Percentiles rank a stretch among this genome's conserved stretches.
Evolutionary conservation across 2,329 filamentous ascomycete species (phyloP).

Genomic region (Sporothrix variecibatus): DNA sequence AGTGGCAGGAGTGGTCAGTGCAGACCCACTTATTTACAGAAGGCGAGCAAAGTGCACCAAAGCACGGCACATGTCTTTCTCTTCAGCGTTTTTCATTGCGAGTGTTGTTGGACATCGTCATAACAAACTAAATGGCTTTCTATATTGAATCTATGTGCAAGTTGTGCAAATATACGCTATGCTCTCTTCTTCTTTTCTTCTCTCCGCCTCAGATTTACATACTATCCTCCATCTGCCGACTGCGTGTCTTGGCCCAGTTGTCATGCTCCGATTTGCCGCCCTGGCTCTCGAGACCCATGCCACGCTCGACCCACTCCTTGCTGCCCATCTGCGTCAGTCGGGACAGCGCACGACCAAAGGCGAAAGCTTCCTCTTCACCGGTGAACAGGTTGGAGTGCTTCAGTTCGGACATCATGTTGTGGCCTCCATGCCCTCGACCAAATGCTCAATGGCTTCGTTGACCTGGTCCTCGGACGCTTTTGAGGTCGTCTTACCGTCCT

Average conservation of each 20-base stretch:
- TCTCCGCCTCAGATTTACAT: constrained; percentile 47
- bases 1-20: background rate
- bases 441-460: constrained; percentile 70
- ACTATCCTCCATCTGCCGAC: constrained; percentile 67
- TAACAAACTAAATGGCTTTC: background rate
- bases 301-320: constrained; percentile 90
- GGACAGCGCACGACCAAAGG: constrained; percentile 85
- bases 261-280: constrained; percentile 66
- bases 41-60: background rate
- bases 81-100: background rate
- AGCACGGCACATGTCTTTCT: background rate
- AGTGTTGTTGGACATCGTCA: background rate
- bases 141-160: background rate
- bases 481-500: constrained; percentile 40
- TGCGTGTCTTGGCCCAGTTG: constrained; percentile 65
- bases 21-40: background rate
- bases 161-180: background rate
- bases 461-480: constrained; percentile 43
- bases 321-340: constrained; percentile 91
- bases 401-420: constrained; percentile 74
- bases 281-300: constrained; percentile 63
- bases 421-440: constrained; percentile 82
- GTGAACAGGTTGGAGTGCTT: constrained; percentile 86
- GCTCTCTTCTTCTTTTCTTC: background rate
- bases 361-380: constrained; percentile 94